Evolutionary conservation across 768 basidiomycete genomes (phyloP).

Genomic region (Tylopilus vinaceipallidus): DNA sequence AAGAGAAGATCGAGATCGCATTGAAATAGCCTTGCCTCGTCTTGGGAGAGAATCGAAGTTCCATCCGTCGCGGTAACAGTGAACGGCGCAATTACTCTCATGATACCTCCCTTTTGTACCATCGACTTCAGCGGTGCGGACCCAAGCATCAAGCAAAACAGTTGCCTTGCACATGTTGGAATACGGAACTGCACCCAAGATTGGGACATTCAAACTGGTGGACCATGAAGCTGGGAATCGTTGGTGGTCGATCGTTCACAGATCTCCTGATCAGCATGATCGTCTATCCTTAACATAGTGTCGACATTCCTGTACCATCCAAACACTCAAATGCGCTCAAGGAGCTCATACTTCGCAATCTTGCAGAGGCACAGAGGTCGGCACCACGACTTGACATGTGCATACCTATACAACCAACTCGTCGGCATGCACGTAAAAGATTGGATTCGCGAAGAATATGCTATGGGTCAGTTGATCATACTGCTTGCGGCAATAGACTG

Average conservation of each 20-base stretch:
- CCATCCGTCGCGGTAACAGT: slow-evolving; percentile 9
- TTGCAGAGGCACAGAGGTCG: slow-evolving; percentile 5
- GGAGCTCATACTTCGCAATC: slow-evolving; percentile 8
- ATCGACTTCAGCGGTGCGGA: slow-evolving; percentile 6
- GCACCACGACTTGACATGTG: slow-evolving; percentile 7
- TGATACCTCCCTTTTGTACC: slow-evolving; percentile 5
- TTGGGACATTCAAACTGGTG: slow-evolving; percentile 11
- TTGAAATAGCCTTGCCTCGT: neutral
- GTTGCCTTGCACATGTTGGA: neutral
- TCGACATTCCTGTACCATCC: slow-evolving; percentile 6
- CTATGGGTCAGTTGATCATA: slow-evolving; percentile 32
- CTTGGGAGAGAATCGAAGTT: neutral
- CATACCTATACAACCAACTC: neutral
- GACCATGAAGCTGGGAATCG: slow-evolving; percentile 9
- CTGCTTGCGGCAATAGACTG: neutral
- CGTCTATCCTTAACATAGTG: slow-evolving; percentile 10
- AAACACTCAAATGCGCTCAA: neutral
- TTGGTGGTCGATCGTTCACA: slow-evolving; percentile 11
- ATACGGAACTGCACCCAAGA: neutral
- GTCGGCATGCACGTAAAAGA: slow-evolving; percentile 27
- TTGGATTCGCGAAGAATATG: slow-evolving; percentile 33
- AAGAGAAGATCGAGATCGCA: neutral
- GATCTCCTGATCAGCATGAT: slow-evolving; percentile 9
- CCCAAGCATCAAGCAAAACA: slow-evolving; percentile 6
- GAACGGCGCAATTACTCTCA: slow-evolving; percentile 4